phyloP scores from a whole-genome alignment of 768 basidiomycete species.

The Cyathus striatus region DNA sequence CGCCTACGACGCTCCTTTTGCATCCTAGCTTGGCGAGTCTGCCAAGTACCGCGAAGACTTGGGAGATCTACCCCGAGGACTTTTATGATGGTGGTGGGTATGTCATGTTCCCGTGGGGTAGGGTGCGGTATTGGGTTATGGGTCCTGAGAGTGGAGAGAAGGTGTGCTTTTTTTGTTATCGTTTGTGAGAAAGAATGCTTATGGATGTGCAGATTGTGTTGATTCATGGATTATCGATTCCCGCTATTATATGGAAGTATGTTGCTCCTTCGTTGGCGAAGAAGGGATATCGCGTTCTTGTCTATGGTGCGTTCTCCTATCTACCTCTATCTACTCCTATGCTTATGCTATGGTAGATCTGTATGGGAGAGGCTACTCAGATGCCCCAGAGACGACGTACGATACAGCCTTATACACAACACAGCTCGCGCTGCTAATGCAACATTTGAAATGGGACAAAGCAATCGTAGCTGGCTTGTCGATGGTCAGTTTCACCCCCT shows the following conservation, averaged over 20 bases:
- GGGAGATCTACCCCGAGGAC: constrained; percentile 70
- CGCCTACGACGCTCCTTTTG: constrained; percentile 43
- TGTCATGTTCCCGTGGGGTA: constrained; percentile 59
- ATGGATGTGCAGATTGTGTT: constrained; percentile 53
- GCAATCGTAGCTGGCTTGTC: constrained; percentile 66
- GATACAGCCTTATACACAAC: constrained; percentile 60
- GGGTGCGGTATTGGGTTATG: constrained; percentile 72
- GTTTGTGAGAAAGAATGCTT: neutral
- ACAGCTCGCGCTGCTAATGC: constrained; percentile 81
- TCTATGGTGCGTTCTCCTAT: constrained; percentile 52
- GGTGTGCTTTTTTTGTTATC: constrained; percentile 28
- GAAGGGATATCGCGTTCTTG: constrained; percentile 65
- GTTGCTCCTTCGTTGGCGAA: constrained; percentile 60
- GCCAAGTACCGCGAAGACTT: constrained; percentile 48
- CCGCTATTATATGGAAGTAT: constrained; percentile 74
- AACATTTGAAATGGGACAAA: constrained; percentile 68
- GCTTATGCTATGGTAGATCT: constrained; percentile 44
- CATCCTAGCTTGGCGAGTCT: constrained; percentile 60
- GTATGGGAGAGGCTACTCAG: constrained; percentile 81
- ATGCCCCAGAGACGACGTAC: constrained; percentile 69
- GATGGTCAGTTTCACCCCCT: constrained; percentile 57
- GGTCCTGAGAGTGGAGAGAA: constrained; percentile 66
- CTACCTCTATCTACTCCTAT: neutral
- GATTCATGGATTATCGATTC: constrained; percentile 75
- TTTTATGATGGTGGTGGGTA: constrained; percentile 63